Percentiles rank a stretch among this genome's conserved stretches.
Conservation (phyloP, 495 filamentous ascomycete species). For the Margaritispora aquatica region DNA sequence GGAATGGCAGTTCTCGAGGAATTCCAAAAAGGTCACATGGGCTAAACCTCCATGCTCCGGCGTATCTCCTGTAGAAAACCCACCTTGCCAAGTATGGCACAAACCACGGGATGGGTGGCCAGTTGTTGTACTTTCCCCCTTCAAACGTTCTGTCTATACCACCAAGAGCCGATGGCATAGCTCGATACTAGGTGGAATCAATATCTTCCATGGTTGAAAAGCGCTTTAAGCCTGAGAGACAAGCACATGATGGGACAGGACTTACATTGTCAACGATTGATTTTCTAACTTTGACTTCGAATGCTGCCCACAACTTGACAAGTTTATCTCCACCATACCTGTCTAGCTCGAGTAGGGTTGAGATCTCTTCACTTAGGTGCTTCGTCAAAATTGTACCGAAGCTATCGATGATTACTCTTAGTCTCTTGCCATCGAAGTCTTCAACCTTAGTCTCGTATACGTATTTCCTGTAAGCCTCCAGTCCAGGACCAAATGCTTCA, state of each 20-base stretch:
- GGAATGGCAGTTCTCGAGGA: not conserved
- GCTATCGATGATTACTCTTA: conserved; percentile 31
- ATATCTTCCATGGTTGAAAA: too few relatives aligned
- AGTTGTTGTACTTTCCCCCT: conserved; percentile 7
- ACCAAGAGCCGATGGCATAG: conserved; percentile 4
- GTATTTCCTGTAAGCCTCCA: conserved; percentile 12
- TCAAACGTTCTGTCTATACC: conserved; percentile 11
- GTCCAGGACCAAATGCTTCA: conserved; percentile 27
- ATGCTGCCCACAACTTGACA: conserved; percentile 33
- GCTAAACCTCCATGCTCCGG: conserved; percentile 15
- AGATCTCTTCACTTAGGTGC: conserved; percentile 37
- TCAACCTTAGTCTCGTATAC: conserved; percentile 8
- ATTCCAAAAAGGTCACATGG: conserved; percentile 6
- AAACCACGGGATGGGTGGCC: conserved; percentile 10
- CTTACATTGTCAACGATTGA: conserved; percentile 4
- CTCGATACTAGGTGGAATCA: conserved; percentile 2
- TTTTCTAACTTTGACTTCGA: not conserved
- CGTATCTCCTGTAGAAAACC: conserved; percentile 4
- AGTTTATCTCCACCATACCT: conserved; percentile 17
- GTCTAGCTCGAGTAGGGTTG: conserved; percentile 23
- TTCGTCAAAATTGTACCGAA: conserved; percentile 30
- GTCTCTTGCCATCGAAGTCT: conserved; percentile 23
- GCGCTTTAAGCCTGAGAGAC: too few relatives aligned
- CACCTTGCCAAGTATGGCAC: conserved; percentile 6
- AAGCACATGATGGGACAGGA: not conserved